Conservation (phyloP, 192 early-diverging fungal genomes). For the Rhizoclosmatium globosum region DNA sequence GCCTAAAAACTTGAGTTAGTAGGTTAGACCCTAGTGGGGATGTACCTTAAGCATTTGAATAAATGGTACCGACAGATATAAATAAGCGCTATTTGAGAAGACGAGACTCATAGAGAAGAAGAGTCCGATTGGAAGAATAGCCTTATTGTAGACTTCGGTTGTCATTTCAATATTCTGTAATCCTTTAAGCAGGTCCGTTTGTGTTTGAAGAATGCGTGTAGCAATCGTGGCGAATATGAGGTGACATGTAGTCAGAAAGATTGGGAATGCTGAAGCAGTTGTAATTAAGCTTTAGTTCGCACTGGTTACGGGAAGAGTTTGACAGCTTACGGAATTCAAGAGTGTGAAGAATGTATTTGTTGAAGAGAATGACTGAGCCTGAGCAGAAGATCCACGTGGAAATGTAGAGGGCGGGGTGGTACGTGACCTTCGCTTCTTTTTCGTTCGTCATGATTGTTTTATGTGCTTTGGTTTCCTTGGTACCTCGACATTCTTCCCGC, state of each 20-base stretch:
- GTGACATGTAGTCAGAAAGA: conserved; percentile 53
- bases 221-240: conserved; percentile 58
- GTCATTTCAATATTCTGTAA: conserved; percentile 66
- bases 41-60: conserved; percentile 55
- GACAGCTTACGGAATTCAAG: conserved; percentile 28
- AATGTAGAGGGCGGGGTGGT: conserved; percentile 24
- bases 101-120: conserved; percentile 44
- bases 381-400: conserved; percentile 29
- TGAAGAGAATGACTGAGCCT: conserved; percentile 25
- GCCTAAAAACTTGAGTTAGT: conserved; percentile 19
- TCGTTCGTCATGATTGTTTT: no score
- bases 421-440: no score
- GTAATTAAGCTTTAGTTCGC: background rate
- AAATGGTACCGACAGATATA: conserved; percentile 47
- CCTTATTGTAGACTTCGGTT: conserved; percentile 62
- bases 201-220: conserved; percentile 66
- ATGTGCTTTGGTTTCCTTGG: no score
- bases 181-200: conserved; percentile 63
- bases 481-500: no score
- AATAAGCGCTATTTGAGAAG: conserved; percentile 48
- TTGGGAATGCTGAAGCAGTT: conserved; percentile 38
- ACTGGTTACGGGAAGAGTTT: background rate
- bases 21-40: no score
- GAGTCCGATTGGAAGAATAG: conserved; percentile 46
- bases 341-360: conserved; percentile 33